phyloP scores from a whole-genome alignment of 2,329 filamentous ascomycete species.

The Ophiostoma sp. region DNA sequence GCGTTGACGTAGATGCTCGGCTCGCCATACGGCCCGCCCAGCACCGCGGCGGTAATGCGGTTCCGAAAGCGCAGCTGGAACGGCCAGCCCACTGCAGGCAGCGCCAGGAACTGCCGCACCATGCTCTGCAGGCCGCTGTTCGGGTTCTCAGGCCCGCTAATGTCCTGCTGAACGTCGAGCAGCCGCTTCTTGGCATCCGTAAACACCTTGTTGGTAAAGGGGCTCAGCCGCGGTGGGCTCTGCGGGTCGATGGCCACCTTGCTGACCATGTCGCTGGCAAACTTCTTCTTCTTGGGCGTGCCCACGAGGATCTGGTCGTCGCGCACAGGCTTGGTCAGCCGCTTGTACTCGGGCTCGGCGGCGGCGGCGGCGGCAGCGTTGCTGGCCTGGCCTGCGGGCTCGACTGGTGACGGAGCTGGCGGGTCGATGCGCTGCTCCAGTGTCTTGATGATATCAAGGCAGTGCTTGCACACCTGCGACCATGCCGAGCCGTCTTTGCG shows the following conservation, averaged over 20 bases:
- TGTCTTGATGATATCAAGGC: slow-evolving; percentile 62
- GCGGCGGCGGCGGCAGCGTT: not conserved
- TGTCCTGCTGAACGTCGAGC: slow-evolving; percentile 51
- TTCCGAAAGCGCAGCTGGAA: slow-evolving; percentile 67
- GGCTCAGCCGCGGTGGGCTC: slow-evolving; percentile 46
- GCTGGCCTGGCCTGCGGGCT: slow-evolving; percentile 26
- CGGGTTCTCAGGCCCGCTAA: slow-evolving; percentile 47
- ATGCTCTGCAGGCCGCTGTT: slow-evolving; percentile 45
- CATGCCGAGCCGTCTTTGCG: slow-evolving; percentile 73
- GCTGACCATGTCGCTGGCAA: slow-evolving; percentile 41
- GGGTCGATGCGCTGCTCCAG: slow-evolving; percentile 62
- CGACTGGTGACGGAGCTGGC: slow-evolving; percentile 32
- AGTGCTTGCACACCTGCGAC: slow-evolving; percentile 68
- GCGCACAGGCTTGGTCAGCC: slow-evolving; percentile 39
- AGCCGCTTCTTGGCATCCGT: slow-evolving; percentile 45
- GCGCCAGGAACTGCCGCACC: slow-evolving; percentile 45
- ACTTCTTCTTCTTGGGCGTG: slow-evolving; percentile 33
- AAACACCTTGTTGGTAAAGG: slow-evolving; percentile 47
- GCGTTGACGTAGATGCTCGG: slow-evolving; percentile 65
- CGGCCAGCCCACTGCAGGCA: slow-evolving; percentile 52
- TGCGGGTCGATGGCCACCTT: slow-evolving; percentile 45
- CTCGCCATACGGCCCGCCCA: slow-evolving; percentile 69
- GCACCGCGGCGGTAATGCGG: slow-evolving; percentile 60
- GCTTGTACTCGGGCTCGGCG: slow-evolving; percentile 31
- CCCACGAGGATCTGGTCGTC: slow-evolving; percentile 45